These are phyloP conservation scores for Sporisorium scitamineum DNA, from an alignment of 1,284 basidiomycete genomes.

Conservation along the genomic window DNA sequence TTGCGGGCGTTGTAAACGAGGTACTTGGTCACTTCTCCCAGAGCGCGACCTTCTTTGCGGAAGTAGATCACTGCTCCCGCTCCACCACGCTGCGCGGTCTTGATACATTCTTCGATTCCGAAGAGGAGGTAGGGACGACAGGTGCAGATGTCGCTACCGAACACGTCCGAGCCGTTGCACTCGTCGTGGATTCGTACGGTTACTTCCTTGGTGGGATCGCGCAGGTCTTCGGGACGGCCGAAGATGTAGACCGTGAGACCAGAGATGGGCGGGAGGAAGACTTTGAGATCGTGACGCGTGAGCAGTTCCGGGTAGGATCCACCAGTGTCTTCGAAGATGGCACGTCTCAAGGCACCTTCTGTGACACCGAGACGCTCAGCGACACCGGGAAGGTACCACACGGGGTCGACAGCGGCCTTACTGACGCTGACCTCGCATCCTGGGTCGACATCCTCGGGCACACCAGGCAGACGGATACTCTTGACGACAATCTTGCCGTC, in stretches of 20 bases:
- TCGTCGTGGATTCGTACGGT: conserved; percentile 94
- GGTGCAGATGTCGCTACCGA: conserved; percentile 90
- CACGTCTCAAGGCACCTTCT: conserved; percentile 84
- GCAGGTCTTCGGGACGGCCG: conserved; percentile 69
- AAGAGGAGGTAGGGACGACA: conserved; percentile 90
- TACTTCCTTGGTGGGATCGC: conserved; percentile 75
- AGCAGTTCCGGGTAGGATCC: conserved; percentile 97
- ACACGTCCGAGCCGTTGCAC: conserved; percentile 87
- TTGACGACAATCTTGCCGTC: conserved; percentile 80
- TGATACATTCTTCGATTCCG: conserved; percentile 92
- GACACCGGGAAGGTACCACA: conserved; percentile 93
- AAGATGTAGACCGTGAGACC: conserved; percentile 93
- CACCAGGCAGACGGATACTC: conserved; percentile 53
- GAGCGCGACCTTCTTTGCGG: conserved; percentile 89
- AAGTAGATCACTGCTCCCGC: conserved; percentile 94
- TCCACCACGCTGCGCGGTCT: conserved; percentile 85
- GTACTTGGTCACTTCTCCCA: conserved; percentile 79
- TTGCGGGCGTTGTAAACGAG: conserved; percentile 92
- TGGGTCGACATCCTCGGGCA: conserved; percentile 72
- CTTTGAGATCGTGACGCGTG: conserved; percentile 92
- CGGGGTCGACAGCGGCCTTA: conserved; percentile 76
- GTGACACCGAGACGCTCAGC: conserved; percentile 71
- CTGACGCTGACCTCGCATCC: conserved; percentile 88
- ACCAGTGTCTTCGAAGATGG: conserved; percentile 90
- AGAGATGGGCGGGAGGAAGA: conserved; percentile 94